These are phyloP conservation scores for Pestalotiopsis sp. DNA, from an alignment of 2,329 filamentous ascomycete genomes.

Conservation along the genomic window DNA sequence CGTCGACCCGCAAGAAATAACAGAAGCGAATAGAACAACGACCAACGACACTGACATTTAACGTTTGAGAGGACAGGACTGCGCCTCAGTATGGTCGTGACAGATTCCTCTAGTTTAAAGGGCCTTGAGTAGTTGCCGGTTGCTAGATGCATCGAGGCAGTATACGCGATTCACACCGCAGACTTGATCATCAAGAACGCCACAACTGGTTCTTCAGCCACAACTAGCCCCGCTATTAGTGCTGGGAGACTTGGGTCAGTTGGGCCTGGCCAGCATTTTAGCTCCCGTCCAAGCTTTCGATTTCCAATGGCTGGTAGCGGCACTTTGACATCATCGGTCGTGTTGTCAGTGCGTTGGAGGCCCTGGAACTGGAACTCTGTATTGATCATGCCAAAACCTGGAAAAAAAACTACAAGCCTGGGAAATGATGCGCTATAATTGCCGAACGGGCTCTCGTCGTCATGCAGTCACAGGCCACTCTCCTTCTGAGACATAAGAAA, in stretches of 20 bases:
- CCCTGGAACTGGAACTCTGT: not conserved
- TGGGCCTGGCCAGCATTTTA: not conserved
- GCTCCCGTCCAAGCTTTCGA: not conserved
- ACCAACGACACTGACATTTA: not conserved
- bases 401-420: not conserved
- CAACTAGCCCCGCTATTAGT: not conserved
- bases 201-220: not conserved
- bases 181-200: not conserved
- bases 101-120: not conserved
- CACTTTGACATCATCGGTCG: constrained; percentile 13
- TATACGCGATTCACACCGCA: not conserved
- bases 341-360: constrained; percentile 1
- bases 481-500: not conserved
- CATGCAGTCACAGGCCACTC: not conserved
- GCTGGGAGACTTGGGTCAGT: not conserved
- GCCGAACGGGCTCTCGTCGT: constrained; percentile 2
- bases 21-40: not conserved
- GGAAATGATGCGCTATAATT: constrained; percentile 1
- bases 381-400: constrained; percentile 13
- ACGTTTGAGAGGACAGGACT: not conserved
- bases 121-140: not conserved
- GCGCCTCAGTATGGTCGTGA: not conserved
- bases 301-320: constrained; percentile 5
- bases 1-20: not conserved
- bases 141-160: not conserved